Base-by-base conservation (phyloP, 1,139 yeast species). In the Sugiyamaella neomexicana region DNA sequence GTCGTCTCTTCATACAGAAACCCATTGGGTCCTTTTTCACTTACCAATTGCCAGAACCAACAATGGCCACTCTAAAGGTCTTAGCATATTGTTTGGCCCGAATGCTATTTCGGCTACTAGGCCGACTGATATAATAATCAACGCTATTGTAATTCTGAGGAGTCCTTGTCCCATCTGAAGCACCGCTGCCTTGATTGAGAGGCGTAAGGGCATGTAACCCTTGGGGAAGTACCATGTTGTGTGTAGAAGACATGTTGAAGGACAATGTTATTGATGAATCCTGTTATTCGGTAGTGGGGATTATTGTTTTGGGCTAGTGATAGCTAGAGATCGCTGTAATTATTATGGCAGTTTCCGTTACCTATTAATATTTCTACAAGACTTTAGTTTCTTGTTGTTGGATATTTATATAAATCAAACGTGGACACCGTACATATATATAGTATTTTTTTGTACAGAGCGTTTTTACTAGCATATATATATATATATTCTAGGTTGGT, bases 11-110 rank as follows among this genome's bases (percentile, higher is more conserved):
- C n/a, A n/a, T n/a, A n/a, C n/a, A n/a, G n/a, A n/a, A n/a, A n/a
- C n/a, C n/a, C n/a, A n/a, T n/a, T n/a, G n/a, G n/a, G n/a, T n/a
- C n/a, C n/a, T n/a, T n/a, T 6, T 23, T 4, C 7, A 59, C 68
- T 52, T 55, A 65, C 75, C 77, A 75, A 63, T 75, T 75, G 43
- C 78, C 78, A 37, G 77, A 73, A 25, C 78, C 78, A 49, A 75
- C 67, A 40, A 75, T 70, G 46, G 54, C 40, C 7, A 54, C 55
- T 8, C 53, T 44, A 20, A 34, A 54, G 5, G 43, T 45, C 48
- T 54, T 51, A 41, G 41, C 45, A 54, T 59, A 60, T 37, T 59
- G 25, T 46, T 56, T 55, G 31, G 52, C 34, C 43, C 57, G 20
- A 45, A 54, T 37, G 38, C 49, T 45, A 42, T 46, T 31, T 42